Evolutionary conservation across 305 asterid genomes (phyloP).

Genomic region (Rubia balearica): DNA sequence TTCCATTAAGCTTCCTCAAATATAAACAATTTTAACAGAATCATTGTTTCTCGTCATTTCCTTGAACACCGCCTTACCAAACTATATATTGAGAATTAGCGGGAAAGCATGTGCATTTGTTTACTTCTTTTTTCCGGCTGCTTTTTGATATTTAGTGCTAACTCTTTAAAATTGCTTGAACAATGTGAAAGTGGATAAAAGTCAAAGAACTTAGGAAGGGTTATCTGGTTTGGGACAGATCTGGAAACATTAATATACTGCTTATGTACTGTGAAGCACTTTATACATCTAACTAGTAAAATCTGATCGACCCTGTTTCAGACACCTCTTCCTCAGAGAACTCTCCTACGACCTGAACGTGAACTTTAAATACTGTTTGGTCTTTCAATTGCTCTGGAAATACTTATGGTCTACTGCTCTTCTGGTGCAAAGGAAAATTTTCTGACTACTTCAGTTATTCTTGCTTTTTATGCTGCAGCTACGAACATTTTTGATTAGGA

Average conservation of each 20-base stretch:
- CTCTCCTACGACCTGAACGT: background rate
- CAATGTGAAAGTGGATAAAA: background rate
- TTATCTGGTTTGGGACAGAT: background rate
- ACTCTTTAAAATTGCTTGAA: background rate
- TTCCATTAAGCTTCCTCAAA: background rate
- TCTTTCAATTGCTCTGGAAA: background rate
- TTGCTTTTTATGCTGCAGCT: conserved; percentile 42
- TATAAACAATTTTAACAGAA: background rate
- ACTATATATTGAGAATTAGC: background rate
- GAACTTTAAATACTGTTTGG: background rate
- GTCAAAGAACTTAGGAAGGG: background rate
- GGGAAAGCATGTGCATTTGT: background rate
- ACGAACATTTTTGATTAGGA: conserved; percentile 88
- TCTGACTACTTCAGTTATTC: conserved; percentile 10
- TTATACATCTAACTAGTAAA: background rate
- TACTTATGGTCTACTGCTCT: background rate
- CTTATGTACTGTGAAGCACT: background rate
- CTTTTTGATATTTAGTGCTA: background rate
- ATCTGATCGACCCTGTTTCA: background rate
- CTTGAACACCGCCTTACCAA: background rate
- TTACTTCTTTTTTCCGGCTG: background rate
- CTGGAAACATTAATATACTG: background rate
- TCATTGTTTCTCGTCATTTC: background rate
- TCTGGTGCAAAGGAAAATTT: background rate
- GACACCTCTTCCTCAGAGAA: background rate